Base-by-base conservation (phyloP, 441 rosid species). In the Erodium trifolium region DNA sequence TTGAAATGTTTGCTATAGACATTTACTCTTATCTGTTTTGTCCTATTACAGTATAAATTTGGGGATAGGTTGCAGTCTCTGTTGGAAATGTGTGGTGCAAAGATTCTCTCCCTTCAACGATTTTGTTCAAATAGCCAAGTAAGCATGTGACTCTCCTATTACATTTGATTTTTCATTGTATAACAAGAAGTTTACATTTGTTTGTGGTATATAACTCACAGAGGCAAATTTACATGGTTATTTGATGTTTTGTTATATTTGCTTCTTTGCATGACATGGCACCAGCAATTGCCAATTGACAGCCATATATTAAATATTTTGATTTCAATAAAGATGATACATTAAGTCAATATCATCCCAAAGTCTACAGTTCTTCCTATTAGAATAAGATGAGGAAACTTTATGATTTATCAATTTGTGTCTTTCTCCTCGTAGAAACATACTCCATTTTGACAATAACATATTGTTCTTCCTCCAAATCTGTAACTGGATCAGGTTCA, bases 71-170 rank as follows among this genome's bases (percentile, higher is more conserved):
- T 93, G 78, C 80, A 77, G 59, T 67, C 75, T 35, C 67, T 91
- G 57, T 73, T 91, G 75, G 82, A 77, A 73, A 18, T 72, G 19
- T 75, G 83, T 76, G 95, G 99, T 67, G 86, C 96, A 71, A 91
- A 85, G 82, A 73, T 80, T 62, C 68, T 84, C 69, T 77, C 70
- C 23, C 27, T 77, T 65, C 79, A 87, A 74, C 88, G 82, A 55
- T 81, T 86, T 72, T 74, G 80, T 81, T 81, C 95, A 70, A 80
- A 72, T 78, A 89, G 88, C 79, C 90, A 87, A 81, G 98, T 93
- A 82, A 57, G 23, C 23, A 14, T 72, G 79, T 60, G 11, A 14
- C 77, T 67, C 64, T 62, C 57, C 63, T 57, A 3, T 5, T 14
- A 14, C 7, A 57, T 57, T 14, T 57, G 63, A 57, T 14, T 57